Base-by-base conservation (phyloP, 768 basidiomycete species). In the Termitomyces sp. region DNA sequence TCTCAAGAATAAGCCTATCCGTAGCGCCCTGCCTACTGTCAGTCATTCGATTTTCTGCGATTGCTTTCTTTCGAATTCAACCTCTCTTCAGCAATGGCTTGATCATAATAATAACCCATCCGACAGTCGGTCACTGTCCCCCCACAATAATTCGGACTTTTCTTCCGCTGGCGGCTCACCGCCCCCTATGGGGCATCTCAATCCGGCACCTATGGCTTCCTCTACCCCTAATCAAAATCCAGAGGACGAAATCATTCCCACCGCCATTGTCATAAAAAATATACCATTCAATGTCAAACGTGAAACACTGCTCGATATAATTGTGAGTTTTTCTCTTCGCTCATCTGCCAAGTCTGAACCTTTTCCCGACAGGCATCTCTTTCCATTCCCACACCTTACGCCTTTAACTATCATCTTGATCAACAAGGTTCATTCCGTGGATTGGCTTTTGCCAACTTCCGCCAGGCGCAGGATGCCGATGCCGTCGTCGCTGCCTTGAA, bases 201-300 rank as follows among this genome's bases (percentile, higher is more conserved):
- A 68, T 60, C 72, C 81, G 43, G 70, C 79, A 57, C 70, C 80
- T 58, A 70, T 80, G 20, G 74, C 73, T 42, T 76, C 84, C 24
- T 72, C 76, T 33, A 80, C 83, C 13, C 80, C 85, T 49, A 74
- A 72, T 58, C 77, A 74, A 68, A 80, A 74, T 58, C 66, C 70
- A 44, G 91, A 93, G 65, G 94, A 97, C 73, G 94, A 97, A 72
- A 81, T 97, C 72, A 98, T 98, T 75, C 96, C 96, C 56, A 98
- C 95, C 10, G 97, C 97, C 55, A 98, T 99, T 68, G 97, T 99
- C 70, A 98, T 99, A 74, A 99, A 99, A 85, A 98, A 98, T 80
- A 99, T 99, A 77, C 96, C 96, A 64, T 99, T 99, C 81, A 94
- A 94, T 67, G 94, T 98, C 64, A 92, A 94, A 76, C 88, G 92